phyloP scores from a whole-genome alignment of 805 yeast species.

The Candida berthetii region DNA sequence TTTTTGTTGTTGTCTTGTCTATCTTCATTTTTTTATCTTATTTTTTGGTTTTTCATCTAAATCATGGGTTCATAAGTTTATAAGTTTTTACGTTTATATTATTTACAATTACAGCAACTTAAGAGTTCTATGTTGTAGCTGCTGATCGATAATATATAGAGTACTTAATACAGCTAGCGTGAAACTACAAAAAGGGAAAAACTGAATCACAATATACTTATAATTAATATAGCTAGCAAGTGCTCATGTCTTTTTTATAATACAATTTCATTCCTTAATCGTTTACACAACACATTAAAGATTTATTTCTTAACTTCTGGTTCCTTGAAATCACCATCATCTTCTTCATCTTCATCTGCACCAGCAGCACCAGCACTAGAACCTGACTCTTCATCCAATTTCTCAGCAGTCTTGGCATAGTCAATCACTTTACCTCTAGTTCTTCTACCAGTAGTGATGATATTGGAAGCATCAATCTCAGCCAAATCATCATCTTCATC shows the following conservation, averaged over 20 bases:
- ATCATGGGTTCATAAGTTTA: background rate
- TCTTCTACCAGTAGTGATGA: conserved; percentile 80
- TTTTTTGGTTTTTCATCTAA: background rate
- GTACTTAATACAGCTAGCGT: no score
- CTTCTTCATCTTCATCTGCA: conserved; percentile 43
- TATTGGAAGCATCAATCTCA: conserved; percentile 78
- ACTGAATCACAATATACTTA: no score
- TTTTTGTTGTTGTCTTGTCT: no score
- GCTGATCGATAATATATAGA: no score
- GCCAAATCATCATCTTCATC: conserved; percentile 73
- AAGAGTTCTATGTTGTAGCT: no score
- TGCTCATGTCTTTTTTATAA: background rate
- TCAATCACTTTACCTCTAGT: conserved; percentile 88
- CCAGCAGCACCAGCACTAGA: conserved; percentile 32
- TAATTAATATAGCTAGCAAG: no score
- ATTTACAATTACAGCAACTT: no score
- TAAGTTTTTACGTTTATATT: background rate
- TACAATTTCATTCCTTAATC: background rate
- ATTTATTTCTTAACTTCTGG: background rate
- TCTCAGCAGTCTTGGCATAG: conserved; percentile 73
- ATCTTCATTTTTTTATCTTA: background rate
- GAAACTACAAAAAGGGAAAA: no score
- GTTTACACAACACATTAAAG: no score
- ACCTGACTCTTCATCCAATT: conserved; percentile 38
- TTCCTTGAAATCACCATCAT: conserved; percentile 42